A percentile compares a stretch with the other conserved stretches of the same genome.
Conservation (phyloP, 352 stramenopile species). For the Elongisporangium undulatum region DNA sequence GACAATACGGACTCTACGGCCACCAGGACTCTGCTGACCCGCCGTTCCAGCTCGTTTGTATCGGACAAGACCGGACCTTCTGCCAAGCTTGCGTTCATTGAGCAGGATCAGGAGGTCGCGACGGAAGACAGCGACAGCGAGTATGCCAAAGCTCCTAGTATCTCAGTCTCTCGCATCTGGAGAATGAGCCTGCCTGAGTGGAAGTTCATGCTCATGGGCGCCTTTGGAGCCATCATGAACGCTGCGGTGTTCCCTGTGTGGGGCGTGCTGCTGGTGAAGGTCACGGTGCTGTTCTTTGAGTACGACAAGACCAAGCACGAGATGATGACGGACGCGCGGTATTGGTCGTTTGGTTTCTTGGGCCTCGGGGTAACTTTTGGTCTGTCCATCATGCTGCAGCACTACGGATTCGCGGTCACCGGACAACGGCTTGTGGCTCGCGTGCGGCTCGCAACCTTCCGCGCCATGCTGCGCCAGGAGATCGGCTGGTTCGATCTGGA, state of each 20-base stretch:
- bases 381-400: conserved; percentile 16
- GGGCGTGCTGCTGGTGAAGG: conserved; percentile 33
- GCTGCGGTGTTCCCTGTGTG: conserved; percentile 30
- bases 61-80: too few species aligned
- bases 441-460: conserved; percentile 22
- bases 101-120: too few species aligned
- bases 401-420: conserved; percentile 35
- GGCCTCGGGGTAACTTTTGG: conserved; percentile 19
- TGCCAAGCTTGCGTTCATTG: too few species aligned
- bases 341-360: conserved; percentile 31
- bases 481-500: conserved; percentile 64
- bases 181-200: conserved; percentile 21
- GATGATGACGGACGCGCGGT: conserved; percentile 16
- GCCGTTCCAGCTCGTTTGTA: too few species aligned
- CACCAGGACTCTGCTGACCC: too few species aligned
- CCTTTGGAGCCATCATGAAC: conserved; percentile 21
- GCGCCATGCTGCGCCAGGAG: conserved; percentile 55
- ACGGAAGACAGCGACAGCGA: too few species aligned
- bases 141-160: too few species aligned
- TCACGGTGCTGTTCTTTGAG: conserved; percentile 32
- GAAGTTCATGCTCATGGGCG: conserved; percentile 16
- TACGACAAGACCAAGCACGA: conserved; percentile 14
- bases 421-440: conserved; percentile 30
- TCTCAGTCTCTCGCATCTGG: too few species aligned
- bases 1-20: too few species aligned